Conservation (phyloP, 805 yeast genomes). For the Monosporozyma solicola region DNA sequence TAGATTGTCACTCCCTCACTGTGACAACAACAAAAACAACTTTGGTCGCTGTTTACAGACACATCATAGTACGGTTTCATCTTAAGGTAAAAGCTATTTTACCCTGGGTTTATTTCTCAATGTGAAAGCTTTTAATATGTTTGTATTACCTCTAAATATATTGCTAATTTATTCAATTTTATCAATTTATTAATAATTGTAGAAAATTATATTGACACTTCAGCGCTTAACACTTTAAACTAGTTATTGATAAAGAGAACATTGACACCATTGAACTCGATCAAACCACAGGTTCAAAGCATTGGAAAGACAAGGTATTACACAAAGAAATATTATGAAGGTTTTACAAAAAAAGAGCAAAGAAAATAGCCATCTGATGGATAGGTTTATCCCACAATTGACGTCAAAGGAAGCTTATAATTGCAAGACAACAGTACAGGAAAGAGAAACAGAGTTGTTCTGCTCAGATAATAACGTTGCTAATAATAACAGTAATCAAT, state of each 20-base stretch:
- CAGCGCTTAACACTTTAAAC: neutral
- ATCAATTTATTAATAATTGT: too few species aligned
- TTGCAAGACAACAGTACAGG: neutral
- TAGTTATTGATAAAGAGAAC: too few species aligned
- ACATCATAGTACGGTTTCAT: slow-evolving; percentile 40
- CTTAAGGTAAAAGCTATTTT: too few species aligned
- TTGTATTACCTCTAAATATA: neutral
- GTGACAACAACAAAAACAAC: slow-evolving; percentile 79
- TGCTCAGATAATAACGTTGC: too few species aligned
- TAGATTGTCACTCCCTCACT: slow-evolving; percentile 78
- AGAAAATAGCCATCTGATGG: slow-evolving; percentile 18
- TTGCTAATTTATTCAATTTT: neutral
- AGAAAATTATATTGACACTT: neutral
- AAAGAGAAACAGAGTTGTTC: neutral
- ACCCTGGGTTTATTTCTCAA: too few species aligned
- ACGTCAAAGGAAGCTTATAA: slow-evolving; percentile 25
- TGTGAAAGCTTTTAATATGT: neutral
- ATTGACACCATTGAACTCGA: neutral
- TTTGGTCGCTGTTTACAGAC: slow-evolving; percentile 80
- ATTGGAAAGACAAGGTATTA: neutral
- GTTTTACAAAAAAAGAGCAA: neutral
- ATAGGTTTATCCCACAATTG: slow-evolving; percentile 33
- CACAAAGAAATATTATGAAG: slow-evolving; percentile 7
- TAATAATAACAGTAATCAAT: too few species aligned
- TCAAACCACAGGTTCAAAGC: too few species aligned